A percentile compares a stretch with the other conserved stretches of the same genome.
Conservation (phyloP, 2,329 filamentous ascomycete genomes). For the Calonectria pteridis region DNA sequence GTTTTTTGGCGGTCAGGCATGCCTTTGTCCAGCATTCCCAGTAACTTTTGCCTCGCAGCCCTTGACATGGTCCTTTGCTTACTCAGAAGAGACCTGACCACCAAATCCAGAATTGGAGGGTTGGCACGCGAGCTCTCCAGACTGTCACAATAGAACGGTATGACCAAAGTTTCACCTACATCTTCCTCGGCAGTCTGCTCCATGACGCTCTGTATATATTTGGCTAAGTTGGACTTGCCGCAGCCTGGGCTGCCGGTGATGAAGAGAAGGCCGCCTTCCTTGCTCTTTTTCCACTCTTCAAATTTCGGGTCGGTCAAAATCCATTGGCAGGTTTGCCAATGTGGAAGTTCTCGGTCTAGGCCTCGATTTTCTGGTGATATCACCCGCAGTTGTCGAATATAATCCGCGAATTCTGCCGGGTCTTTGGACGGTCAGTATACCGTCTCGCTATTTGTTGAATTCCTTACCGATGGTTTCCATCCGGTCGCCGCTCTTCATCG, state of each 20-base stretch:
- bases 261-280: slow-evolving; percentile 32
- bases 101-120: slow-evolving; percentile 36
- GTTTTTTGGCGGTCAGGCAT: slow-evolving; percentile 18
- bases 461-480: slow-evolving; percentile 29
- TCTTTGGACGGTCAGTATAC: slow-evolving; percentile 21
- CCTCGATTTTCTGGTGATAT: slow-evolving; percentile 35
- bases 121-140: slow-evolving; percentile 34
- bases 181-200: slow-evolving; percentile 20
- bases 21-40: slow-evolving; percentile 25
- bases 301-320: slow-evolving; percentile 30
- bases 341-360: slow-evolving; percentile 33
- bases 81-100: slow-evolving; percentile 28
- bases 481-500: slow-evolving; percentile 13
- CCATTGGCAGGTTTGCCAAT: slow-evolving; percentile 37
- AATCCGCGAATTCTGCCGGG: slow-evolving; percentile 26
- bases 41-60: slow-evolving; percentile 23
- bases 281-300: slow-evolving; percentile 27
- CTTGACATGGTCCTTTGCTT: slow-evolving; percentile 29
- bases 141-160: slow-evolving; percentile 39
- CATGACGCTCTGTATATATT: slow-evolving; percentile 35
- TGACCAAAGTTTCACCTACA: slow-evolving; percentile 24
- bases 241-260: slow-evolving; percentile 37
- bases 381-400: slow-evolving; percentile 25
- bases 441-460: too few species aligned
- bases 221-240: slow-evolving; percentile 37